phyloP scores from a whole-genome alignment of 1,284 basidiomycete genomes.

The Kwoniella shivajii region DNA sequence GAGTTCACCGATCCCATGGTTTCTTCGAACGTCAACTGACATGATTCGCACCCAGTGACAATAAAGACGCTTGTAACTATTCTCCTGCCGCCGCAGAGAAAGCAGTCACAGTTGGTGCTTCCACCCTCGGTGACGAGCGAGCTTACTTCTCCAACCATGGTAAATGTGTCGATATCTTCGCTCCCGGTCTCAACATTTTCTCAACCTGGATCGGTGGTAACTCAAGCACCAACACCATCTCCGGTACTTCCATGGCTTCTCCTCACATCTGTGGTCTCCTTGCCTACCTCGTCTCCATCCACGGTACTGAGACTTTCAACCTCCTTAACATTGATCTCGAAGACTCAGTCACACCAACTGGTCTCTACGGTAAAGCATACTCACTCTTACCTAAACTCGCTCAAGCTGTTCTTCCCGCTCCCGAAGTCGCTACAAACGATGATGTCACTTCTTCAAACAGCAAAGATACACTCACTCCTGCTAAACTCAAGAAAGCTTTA shows the following conservation, averaged over 20 bases:
- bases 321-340: constrained; percentile 32
- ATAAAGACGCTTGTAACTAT: constrained; percentile 68
- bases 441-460: constrained; percentile 33
- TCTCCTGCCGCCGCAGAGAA: constrained; percentile 75
- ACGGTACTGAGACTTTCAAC: constrained; percentile 65
- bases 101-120: constrained; percentile 84
- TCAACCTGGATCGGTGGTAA: constrained; percentile 71
- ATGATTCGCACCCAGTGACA: constrained; percentile 55
- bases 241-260: constrained; percentile 63
- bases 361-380: constrained; percentile 55
- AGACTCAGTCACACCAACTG: constrained; percentile 35
- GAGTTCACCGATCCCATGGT: constrained; percentile 23
- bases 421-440: constrained; percentile 30
- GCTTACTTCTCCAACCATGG: constrained; percentile 88
- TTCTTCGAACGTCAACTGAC: constrained; percentile 1
- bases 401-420: constrained; percentile 45
- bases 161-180: constrained; percentile 78
- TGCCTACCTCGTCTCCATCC: constrained; percentile 81
- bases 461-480: constrained; percentile 60
- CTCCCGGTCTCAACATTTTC: constrained; percentile 76
- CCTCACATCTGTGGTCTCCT: constrained; percentile 67
- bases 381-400: constrained; percentile 48
- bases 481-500: constrained; percentile 73
- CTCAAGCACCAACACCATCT: constrained; percentile 66
- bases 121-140: constrained; percentile 74